A percentile compares a stretch with the other conserved stretches of the same genome.
Evolutionary conservation across 208 protist genomes (phyloP).

Genomic region (Borovskyia barvae): DNA sequence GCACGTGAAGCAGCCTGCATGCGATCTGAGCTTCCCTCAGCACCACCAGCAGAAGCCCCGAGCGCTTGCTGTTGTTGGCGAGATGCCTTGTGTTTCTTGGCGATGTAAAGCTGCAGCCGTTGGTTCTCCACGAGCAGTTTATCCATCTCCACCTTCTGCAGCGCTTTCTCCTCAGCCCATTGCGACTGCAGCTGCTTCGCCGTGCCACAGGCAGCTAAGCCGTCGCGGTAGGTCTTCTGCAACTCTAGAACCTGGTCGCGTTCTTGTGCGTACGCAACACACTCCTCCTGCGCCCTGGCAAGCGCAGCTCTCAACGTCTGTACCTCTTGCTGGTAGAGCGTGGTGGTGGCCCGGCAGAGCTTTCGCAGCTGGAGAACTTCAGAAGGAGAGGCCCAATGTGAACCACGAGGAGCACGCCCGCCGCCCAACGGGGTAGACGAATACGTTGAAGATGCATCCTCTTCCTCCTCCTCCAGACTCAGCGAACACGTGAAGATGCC

Average conservation of each 20-base stretch:
- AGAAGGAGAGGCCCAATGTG: conserved; percentile 71
- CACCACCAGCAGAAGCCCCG: not conserved
- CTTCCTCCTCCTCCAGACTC: no score
- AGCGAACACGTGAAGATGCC: no score
- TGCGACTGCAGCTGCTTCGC: conserved; percentile 21
- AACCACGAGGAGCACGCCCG: not conserved
- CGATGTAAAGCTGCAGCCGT: conserved; percentile 47
- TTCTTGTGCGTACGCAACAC: conserved; percentile 23
- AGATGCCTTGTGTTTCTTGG: conserved; percentile 25
- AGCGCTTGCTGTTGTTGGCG: not conserved
- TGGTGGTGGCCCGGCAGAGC: conserved; percentile 28
- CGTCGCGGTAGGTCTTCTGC: conserved; percentile 40
- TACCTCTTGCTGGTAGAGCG: conserved; percentile 41
- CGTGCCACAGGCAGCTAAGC: conserved; percentile 22
- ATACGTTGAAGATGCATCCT: not conserved
- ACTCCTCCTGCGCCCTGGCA: conserved; percentile 25
- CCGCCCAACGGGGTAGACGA: not conserved
- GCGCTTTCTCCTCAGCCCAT: conserved; percentile 63
- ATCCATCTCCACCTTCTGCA: conserved; percentile 58
- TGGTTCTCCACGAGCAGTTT: conserved; percentile 64
- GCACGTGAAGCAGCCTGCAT: not conserved
- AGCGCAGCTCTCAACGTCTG: conserved; percentile 28
- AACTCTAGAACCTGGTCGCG: conserved; percentile 25
- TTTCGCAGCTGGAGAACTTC: conserved; percentile 69
- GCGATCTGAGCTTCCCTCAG: not conserved